These are phyloP conservation scores for Epichloe festucae DNA, from an alignment of 2,329 filamentous ascomycete species.

Conservation along the genomic window DNA sequence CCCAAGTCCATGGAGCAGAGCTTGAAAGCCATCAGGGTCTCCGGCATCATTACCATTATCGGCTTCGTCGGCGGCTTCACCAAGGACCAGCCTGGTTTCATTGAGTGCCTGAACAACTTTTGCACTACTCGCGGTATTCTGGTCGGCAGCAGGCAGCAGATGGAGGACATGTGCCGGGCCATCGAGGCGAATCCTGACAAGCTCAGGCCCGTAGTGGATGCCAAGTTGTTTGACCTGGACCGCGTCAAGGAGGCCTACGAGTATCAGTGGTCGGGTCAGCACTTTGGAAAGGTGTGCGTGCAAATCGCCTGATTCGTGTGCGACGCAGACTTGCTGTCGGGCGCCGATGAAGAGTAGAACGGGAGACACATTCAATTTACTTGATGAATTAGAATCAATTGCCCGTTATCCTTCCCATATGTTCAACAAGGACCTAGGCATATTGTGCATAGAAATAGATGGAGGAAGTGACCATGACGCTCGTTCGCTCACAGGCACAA, in stretches of 20 bases:
- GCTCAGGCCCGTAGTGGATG: slow-evolving; percentile 33
- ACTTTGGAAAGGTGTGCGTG: slow-evolving; percentile 27
- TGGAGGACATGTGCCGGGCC: slow-evolving; percentile 38
- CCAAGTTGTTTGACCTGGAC: slow-evolving; percentile 30
- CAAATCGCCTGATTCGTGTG: slow-evolving; percentile 14
- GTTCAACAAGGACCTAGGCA: too few relatives aligned
- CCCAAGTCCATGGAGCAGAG: slow-evolving; percentile 30
- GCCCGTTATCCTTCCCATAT: too few relatives aligned
- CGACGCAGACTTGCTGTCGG: too few relatives aligned
- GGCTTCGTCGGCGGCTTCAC: slow-evolving; percentile 21
- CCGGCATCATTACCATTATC: slow-evolving; percentile 31
- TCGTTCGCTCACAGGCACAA: too few relatives aligned
- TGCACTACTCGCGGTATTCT: slow-evolving; percentile 33
- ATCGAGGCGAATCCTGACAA: slow-evolving; percentile 33
- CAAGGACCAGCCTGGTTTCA: slow-evolving; percentile 19
- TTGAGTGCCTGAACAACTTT: slow-evolving; percentile 18
- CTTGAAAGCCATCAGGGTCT: slow-evolving; percentile 30
- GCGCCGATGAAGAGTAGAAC: too few relatives aligned
- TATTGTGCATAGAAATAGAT: too few relatives aligned
- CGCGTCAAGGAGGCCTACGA: slow-evolving; percentile 30
- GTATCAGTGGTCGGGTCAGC: slow-evolving; percentile 24
- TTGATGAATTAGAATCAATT: too few relatives aligned
- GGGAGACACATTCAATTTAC: too few relatives aligned
- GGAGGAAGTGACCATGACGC: too few relatives aligned
- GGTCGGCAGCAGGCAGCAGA: slow-evolving; percentile 31